phyloP scores from a whole-genome alignment of 208 protist species.

The Endotrypanum monterogeii region DNA sequence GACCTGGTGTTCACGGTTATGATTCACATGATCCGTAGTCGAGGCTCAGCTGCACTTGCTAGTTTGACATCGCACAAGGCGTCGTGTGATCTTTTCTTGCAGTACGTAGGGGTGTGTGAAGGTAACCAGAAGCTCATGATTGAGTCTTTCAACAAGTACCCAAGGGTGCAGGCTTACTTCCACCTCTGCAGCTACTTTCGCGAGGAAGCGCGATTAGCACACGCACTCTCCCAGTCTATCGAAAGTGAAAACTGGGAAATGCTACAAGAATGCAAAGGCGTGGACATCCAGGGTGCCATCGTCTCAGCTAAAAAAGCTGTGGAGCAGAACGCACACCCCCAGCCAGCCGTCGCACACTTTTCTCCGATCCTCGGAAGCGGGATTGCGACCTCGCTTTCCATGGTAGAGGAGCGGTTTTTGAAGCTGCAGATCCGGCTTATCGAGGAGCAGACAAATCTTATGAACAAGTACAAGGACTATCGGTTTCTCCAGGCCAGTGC shows the following conservation, averaged over 20 bases:
- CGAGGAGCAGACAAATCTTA: slow-evolving; percentile 66
- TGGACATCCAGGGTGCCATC: slow-evolving; percentile 43
- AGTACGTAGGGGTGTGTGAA: slow-evolving; percentile 50
- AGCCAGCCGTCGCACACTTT: slow-evolving; percentile 17
- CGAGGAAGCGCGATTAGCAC: slow-evolving; percentile 38
- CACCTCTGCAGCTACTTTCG: slow-evolving; percentile 54
- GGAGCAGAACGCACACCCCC: slow-evolving; percentile 21
- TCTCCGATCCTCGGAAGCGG: slow-evolving; percentile 29
- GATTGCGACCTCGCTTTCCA: slow-evolving; percentile 17
- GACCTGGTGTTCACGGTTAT: slow-evolving; percentile 78
- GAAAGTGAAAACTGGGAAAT: slow-evolving; percentile 55
- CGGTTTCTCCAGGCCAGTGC: slow-evolving; percentile 78
- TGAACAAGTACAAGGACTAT: slow-evolving; percentile 63
- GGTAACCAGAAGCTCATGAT: slow-evolving; percentile 37
- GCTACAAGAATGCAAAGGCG: slow-evolving; percentile 57
- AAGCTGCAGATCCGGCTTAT: slow-evolving; percentile 41
- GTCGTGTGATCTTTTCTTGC: slow-evolving; percentile 46
- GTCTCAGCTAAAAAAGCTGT: slow-evolving; percentile 33
- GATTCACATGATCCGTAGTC: slow-evolving; percentile 52
- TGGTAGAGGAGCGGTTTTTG: slow-evolving; percentile 30
- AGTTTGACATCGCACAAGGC: slow-evolving; percentile 31
- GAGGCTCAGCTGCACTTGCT: slow-evolving; percentile 36
- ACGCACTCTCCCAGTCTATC: slow-evolving; percentile 26
- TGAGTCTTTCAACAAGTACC: slow-evolving; percentile 49
- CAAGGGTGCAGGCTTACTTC: slow-evolving; percentile 41